Percentiles rank a stretch among this genome's conserved stretches.
Evolutionary conservation across 73 alveolate species (phyloP).

Genomic region (Uronychia binucleata): DNA sequence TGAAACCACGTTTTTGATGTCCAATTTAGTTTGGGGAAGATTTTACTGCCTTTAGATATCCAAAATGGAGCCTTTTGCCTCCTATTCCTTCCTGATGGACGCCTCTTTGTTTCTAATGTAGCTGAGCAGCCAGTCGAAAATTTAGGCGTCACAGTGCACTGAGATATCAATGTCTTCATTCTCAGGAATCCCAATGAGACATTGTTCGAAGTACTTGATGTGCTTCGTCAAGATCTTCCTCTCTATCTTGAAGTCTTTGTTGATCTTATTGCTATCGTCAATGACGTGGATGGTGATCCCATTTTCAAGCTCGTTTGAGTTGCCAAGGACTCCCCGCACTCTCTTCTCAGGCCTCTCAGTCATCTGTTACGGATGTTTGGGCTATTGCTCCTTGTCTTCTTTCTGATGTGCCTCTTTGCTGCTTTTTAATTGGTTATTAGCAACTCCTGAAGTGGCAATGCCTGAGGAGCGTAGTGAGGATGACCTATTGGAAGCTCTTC

Average conservation of each 20-base stretch:
- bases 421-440: no score
- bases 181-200: constrained; percentile 38
- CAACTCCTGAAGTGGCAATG: no score
- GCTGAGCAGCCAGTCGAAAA: constrained; percentile 71
- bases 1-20: constrained; percentile 50
- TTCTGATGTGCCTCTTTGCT: no score
- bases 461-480: no score
- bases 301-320: not conserved
- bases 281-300: constrained; percentile 67
- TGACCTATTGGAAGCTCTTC: no score
- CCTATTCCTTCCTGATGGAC: no score
- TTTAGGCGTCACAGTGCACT: constrained; percentile 67
- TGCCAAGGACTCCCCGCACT: no score
- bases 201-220: constrained; percentile 63
- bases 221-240: constrained; percentile 46
- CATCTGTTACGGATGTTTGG: no score
- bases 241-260: constrained; percentile 58
- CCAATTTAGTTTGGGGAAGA: not conserved
- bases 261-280: constrained; percentile 49
- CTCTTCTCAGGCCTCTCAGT: no score
- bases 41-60: no score
- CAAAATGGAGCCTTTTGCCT: no score
- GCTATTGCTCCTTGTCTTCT: no score
- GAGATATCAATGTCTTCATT: constrained; percentile 65
- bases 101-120: constrained; percentile 22